A percentile compares a stretch with the other conserved stretches of the same genome.
These are phyloP conservation scores for Phytophthora constricta DNA, from an alignment of 352 stramenopile species.

Conservation along the genomic window DNA sequence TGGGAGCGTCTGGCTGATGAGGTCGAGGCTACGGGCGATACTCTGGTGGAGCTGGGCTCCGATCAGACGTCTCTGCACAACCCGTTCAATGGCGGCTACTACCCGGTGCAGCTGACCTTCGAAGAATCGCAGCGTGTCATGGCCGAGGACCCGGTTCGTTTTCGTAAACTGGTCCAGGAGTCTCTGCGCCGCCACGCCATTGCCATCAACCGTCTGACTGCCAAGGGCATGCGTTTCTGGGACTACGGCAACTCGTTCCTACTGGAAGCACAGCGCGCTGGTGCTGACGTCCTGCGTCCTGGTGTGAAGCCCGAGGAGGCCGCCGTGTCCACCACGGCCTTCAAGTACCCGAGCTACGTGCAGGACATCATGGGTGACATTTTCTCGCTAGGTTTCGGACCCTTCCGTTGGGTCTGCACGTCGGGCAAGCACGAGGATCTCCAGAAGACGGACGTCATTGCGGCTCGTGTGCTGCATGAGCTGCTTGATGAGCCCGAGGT, in stretches of 20 bases:
- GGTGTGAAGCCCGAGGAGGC: conserved; percentile 53
- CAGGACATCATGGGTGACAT: conserved; percentile 94
- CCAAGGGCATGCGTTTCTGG: conserved; percentile 88
- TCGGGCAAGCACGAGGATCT: conserved; percentile 71
- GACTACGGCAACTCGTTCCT: conserved; percentile 93
- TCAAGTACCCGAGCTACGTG: conserved; percentile 90
- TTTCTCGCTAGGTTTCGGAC: conserved; percentile 90
- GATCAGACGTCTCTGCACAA: conserved; percentile 93
- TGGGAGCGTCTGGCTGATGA: conserved; percentile 87
- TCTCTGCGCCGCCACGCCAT: conserved; percentile 78
- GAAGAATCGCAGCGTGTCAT: conserved; percentile 87
- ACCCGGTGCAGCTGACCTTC: conserved; percentile 85
- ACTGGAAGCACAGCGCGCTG: conserved; percentile 80
- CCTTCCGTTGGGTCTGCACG: conserved; percentile 91
- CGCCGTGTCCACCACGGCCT: conserved; percentile 76
- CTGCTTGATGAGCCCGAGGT: conserved; percentile 57
- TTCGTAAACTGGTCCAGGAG: conserved; percentile 83
- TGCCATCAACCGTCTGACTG: conserved; percentile 83
- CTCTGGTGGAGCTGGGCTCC: conserved; percentile 86
- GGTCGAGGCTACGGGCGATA: conserved; percentile 64
- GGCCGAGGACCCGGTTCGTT: conserved; percentile 70
- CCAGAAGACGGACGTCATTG: conserved; percentile 80
- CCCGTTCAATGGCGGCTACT: conserved; percentile 91
- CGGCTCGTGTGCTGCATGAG: conserved; percentile 68
- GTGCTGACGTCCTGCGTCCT: conserved; percentile 69